A percentile compares a stretch with the other conserved stretches of the same genome.
These are phyloP conservation scores for Lasiosphaeriaceae sp. DNA, from an alignment of 495 filamentous ascomycete species.

Conservation along the genomic window DNA sequence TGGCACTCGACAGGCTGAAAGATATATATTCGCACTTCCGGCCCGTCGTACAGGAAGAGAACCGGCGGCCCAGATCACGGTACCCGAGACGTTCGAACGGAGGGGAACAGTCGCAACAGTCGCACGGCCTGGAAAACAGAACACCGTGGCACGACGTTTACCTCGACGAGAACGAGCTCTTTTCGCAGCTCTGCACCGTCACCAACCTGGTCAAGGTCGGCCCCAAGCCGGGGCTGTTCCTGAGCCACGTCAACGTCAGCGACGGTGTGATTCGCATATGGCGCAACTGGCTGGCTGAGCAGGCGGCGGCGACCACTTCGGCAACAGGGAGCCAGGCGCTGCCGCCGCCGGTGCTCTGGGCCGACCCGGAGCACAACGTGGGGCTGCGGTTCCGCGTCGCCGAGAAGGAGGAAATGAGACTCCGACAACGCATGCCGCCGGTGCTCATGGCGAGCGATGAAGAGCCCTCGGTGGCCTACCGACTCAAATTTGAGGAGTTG, in stretches of 20 bases:
- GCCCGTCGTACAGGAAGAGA: conserved; percentile 49
- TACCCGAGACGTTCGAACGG: conserved; percentile 20
- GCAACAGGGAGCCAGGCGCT: too few species aligned
- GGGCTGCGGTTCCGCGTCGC: conserved; percentile 56
- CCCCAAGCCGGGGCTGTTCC: conserved; percentile 53
- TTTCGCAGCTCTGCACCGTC: conserved; percentile 66
- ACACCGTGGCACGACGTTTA: conserved; percentile 54
- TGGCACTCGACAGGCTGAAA: conserved; percentile 27
- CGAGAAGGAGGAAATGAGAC: conserved; percentile 25
- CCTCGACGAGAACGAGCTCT: conserved; percentile 64
- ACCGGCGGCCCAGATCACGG: conserved; percentile 28
- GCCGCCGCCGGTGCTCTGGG: conserved; percentile 50
- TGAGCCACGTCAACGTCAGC: conserved; percentile 56
- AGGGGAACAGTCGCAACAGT: conserved; percentile 7
- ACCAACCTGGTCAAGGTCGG: conserved; percentile 65
- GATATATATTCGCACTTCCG: conserved; percentile 54
- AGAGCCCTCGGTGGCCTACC: conserved; percentile 55
- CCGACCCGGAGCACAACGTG: conserved; percentile 48
- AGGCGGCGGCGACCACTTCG: conserved; percentile 13
- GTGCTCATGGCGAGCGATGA: conserved; percentile 52
- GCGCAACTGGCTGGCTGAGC: conserved; percentile 62
- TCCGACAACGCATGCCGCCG: conserved; percentile 18
- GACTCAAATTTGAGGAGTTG: conserved; percentile 59
- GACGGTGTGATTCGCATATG: conserved; percentile 65
- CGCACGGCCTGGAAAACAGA: conserved; percentile 28